phyloP scores from a whole-genome alignment of 495 filamentous ascomycete species.

The Parmelia sp. region DNA sequence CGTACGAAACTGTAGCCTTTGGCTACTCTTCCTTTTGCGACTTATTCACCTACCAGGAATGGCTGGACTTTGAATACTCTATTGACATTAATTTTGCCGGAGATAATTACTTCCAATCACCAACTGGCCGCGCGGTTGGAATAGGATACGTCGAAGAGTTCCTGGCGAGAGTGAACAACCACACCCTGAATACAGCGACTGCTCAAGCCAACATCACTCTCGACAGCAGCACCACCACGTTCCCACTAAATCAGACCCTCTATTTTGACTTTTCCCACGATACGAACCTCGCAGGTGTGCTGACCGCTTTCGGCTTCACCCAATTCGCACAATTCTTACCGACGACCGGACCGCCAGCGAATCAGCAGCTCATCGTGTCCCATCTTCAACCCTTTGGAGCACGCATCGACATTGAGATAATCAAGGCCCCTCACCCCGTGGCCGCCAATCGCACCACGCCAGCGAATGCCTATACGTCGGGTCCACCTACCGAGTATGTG shows the following conservation, averaged over 20 bases:
- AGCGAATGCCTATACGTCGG: constrained; percentile 28
- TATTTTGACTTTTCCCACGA: constrained; percentile 44
- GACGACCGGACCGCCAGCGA: constrained; percentile 30
- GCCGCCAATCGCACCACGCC: constrained; percentile 33
- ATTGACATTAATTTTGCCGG: constrained; percentile 57
- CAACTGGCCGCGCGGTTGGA: constrained; percentile 54
- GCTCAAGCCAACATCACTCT: constrained; percentile 55
- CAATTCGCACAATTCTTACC: constrained; percentile 44
- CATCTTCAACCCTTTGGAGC: constrained; percentile 56
- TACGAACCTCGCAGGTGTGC: constrained; percentile 37
- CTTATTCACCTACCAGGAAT: constrained; percentile 52
- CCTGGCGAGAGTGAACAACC: constrained; percentile 50
- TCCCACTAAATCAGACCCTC: constrained; percentile 47
- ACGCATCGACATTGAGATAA: constrained; percentile 58
- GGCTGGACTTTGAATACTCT: constrained; percentile 49
- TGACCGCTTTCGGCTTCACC: constrained; percentile 51
- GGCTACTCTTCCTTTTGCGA: constrained; percentile 52
- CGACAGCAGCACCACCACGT: constrained; percentile 39
- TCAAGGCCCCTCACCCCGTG: constrained; percentile 49
- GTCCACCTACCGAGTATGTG: constrained; percentile 47
- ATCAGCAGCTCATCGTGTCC: constrained; percentile 48
- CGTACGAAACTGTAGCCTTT: constrained; percentile 54
- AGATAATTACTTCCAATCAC: constrained; percentile 51
- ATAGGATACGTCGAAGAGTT: constrained; percentile 60
- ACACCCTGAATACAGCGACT: constrained; percentile 45